Percentiles rank a stretch among this genome's conserved stretches.
Conservation (phyloP, 2,329 filamentous ascomycete genomes). For the Conoideocrella luteorostrata region DNA sequence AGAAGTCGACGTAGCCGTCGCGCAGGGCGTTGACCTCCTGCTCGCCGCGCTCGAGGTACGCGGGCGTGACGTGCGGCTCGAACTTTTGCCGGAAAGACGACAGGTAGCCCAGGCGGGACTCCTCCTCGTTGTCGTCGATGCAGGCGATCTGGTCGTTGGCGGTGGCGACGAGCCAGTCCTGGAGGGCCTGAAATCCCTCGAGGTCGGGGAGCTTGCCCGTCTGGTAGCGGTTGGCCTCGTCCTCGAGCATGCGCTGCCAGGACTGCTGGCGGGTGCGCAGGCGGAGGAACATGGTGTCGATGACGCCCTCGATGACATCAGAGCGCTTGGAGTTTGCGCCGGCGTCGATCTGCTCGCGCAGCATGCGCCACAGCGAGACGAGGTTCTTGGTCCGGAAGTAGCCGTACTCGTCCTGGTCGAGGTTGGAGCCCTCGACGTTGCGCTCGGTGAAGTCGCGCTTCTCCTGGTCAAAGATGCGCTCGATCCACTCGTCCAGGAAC, state of each 20-base stretch:
- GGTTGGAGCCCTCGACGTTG: conserved; percentile 63
- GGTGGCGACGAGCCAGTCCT: conserved; percentile 94
- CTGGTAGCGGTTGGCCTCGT: conserved; percentile 73
- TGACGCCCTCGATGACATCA: conserved; percentile 89
- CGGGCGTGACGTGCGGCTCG: conserved; percentile 70
- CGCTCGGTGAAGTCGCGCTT: conserved; percentile 73
- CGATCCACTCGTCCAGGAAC: conserved; percentile 96
- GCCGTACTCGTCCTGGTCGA: conserved; percentile 82
- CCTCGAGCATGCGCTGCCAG: conserved; percentile 84
- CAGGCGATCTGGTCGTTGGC: conserved; percentile 98
- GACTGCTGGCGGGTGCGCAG: conserved; percentile 75
- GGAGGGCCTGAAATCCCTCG: conserved; percentile 68
- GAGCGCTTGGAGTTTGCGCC: conserved; percentile 77
- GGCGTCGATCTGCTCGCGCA: conserved; percentile 84
- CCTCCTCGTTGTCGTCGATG: conserved; percentile 84
- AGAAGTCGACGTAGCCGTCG: conserved; percentile 91
- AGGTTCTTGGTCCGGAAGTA: conserved; percentile 89
- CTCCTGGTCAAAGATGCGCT: conserved; percentile 81
- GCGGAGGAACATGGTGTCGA: conserved; percentile 91
- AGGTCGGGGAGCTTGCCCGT: conserved; percentile 45
- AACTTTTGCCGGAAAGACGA: conserved; percentile 81
- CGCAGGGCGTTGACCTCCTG: conserved; percentile 68
- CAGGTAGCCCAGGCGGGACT: conserved; percentile 71
- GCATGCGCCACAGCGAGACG: conserved; percentile 95
- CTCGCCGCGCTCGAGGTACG: conserved; percentile 70